A percentile compares a stretch with the other conserved stretches of the same genome.
Evolutionary conservation across 768 basidiomycete species (phyloP).

Genomic region (Pleurotus pulmonarius): DNA sequence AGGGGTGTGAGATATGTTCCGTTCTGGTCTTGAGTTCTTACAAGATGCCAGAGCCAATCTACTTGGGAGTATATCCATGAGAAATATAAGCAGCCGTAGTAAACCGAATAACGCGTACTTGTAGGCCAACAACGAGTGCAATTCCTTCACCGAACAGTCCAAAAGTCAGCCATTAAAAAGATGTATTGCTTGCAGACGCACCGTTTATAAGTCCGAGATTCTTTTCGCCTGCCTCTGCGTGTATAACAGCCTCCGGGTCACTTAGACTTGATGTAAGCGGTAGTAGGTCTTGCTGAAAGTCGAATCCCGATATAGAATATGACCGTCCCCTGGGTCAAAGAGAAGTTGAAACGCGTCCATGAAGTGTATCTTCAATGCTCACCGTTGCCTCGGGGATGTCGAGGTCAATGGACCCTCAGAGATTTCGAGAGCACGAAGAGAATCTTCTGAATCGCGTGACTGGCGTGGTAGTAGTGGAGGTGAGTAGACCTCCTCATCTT

Average conservation of each 20-base stretch:
- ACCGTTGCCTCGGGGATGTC: slow-evolving; percentile 33
- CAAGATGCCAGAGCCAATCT: slow-evolving; percentile 96
- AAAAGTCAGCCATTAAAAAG: slow-evolving; percentile 50
- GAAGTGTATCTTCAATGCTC: slow-evolving; percentile 6
- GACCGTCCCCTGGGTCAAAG: slow-evolving; percentile 40
- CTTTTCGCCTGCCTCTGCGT: slow-evolving; percentile 56
- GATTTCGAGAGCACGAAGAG: slow-evolving; percentile 76
- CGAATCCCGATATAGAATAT: slow-evolving; percentile 72
- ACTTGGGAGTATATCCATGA: neutral
- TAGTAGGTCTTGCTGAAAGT: slow-evolving; percentile 74
- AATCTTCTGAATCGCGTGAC: slow-evolving; percentile 51
- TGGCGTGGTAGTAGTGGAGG: slow-evolving; percentile 29
- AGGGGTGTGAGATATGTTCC: neutral
- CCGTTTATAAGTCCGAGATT: slow-evolving; percentile 76
- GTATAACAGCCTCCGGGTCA: slow-evolving; percentile 49
- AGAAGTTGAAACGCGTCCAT: slow-evolving; percentile 7
- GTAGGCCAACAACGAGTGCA: slow-evolving; percentile 78
- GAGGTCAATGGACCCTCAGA: slow-evolving; percentile 51
- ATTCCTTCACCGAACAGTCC: slow-evolving; percentile 79
- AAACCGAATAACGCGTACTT: slow-evolving; percentile 41
- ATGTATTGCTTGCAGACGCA: slow-evolving; percentile 23
- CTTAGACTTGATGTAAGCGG: slow-evolving; percentile 77
- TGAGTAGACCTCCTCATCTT: slow-evolving; percentile 17
- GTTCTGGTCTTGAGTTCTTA: slow-evolving; percentile 28
- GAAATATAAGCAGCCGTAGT: too few relatives aligned